Evolutionary conservation across 805 yeast genomes (phyloP), one percentile per base, ranked within the genome.

Genomic region (Myxozyma lipomycoides): DNA sequence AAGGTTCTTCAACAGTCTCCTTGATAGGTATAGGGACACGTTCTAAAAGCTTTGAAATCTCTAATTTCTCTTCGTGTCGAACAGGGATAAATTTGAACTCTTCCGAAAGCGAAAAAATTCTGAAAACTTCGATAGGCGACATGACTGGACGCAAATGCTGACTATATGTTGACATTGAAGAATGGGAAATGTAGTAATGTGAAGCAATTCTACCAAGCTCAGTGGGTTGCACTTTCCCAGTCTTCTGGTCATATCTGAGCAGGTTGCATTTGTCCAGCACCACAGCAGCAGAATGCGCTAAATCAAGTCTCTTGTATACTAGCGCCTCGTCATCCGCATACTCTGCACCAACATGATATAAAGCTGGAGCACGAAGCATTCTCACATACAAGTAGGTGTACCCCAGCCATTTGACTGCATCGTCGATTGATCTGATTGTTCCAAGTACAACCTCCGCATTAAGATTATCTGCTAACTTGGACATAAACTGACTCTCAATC

Each of bases 71-170:
- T 63, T 90, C 98, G 58, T 78, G 88, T 55, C 98, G 76, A 0
- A 90, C 84, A 1, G 95, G 85, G 38, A 93, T 78, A 59, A 79
- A 80, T 63, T 79, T 81, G 69, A 93, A 93, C 64, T 95, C 99
- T 17, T 84, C 86, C 2, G 97, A 86, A 21, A 75, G 70, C 0
- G 96, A 73, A 68, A 93, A 90, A 0, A 88, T 72, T 55, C 85
- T 75, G 58, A 93, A 76, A 0, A 95, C 58, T 49, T 93, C 98
- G 38, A 86, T 79, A 25, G 82, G 81, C 0, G 82, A 69, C 50
- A 81, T 73, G 69, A 82, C 77, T 1, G 89, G 84, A 55, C 78
- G 79, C 43, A 93, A 65, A 44, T 77, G 78, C 36, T 69, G 73
- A 61, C 79, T 78, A 68, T 84, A 93, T 48, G 75, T 72, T 32